Evolutionary conservation across 2,329 filamentous ascomycete species (phyloP).

Genomic region (Trichoderma gracile): DNA sequence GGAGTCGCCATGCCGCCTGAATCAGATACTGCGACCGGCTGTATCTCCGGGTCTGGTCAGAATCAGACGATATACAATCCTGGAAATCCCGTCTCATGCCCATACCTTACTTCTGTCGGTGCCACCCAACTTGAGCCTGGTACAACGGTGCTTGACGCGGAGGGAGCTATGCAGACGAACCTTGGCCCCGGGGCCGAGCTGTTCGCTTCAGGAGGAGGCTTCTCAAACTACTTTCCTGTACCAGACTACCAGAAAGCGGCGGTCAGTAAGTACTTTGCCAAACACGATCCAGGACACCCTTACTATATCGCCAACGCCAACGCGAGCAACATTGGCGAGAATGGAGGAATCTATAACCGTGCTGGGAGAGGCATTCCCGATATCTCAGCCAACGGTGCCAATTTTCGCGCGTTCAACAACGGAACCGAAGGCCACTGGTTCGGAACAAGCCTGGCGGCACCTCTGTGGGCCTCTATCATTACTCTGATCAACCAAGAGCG

Average conservation of each 20-base stretch:
- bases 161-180: constrained; percentile 25
- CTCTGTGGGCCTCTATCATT: constrained; percentile 31
- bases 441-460: constrained; percentile 30
- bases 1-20: constrained; percentile 30
- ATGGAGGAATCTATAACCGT: constrained; percentile 38
- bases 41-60: constrained; percentile 25
- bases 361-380: constrained; percentile 44
- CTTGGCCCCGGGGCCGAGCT: constrained; percentile 26
- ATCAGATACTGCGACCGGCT: constrained; percentile 15
- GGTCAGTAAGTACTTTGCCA: constrained; percentile 33
- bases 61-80: constrained; percentile 34
- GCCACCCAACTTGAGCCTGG: constrained; percentile 49
- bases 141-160: constrained; percentile 32
- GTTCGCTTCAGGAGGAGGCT: constrained; percentile 36
- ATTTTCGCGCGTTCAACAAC: constrained; percentile 41
- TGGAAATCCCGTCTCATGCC: constrained; percentile 43
- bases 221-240: constrained; percentile 38
- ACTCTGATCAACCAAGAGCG: constrained; percentile 31
- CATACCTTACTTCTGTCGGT: constrained; percentile 52
- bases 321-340: constrained; percentile 40
- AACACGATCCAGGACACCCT: constrained; percentile 30
- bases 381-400: constrained; percentile 49
- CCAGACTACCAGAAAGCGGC: constrained; percentile 35
- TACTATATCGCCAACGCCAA: constrained; percentile 34
- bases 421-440: constrained; percentile 13